Percentiles rank a stretch among this genome's conserved stretches.
Evolutionary conservation across 345 rosid species (phyloP).

Genomic region (Salix udensis): DNA sequence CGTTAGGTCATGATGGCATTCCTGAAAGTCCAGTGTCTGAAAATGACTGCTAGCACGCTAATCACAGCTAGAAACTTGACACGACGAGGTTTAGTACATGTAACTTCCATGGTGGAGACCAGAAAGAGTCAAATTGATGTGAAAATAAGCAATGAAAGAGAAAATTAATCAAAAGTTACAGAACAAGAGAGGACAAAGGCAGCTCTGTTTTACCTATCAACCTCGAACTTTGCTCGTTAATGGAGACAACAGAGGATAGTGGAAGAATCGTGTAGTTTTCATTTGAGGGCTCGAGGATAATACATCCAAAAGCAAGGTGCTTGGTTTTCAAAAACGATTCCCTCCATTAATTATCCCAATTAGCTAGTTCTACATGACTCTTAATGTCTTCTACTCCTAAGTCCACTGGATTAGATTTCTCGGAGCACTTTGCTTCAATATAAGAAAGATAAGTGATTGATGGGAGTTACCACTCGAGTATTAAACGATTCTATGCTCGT

Average conservation of each 20-base stretch:
- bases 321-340: not conserved
- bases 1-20: not conserved
- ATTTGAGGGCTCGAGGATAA: conserved; percentile 21
- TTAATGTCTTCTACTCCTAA: not conserved
- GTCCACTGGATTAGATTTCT: not conserved
- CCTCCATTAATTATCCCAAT: not conserved
- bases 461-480: not conserved
- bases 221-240: conserved; percentile 9
- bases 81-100: not conserved
- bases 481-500: not conserved
- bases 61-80: conserved; percentile 9
- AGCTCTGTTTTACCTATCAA: not conserved
- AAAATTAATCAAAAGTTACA: not conserved
- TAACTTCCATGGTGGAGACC: not conserved
- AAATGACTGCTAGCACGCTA: not conserved
- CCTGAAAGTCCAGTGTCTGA: not conserved
- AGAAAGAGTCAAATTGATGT: not conserved
- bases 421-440: conserved; percentile 6
- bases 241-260: conserved; percentile 13
- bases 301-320: not conserved
- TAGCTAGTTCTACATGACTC: not conserved
- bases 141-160: not conserved
- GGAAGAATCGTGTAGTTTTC: not conserved
- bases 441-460: not conserved
- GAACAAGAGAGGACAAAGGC: not conserved